phyloP scores from a whole-genome alignment of 257 asterid species.

The Verbascum thapsus region DNA sequence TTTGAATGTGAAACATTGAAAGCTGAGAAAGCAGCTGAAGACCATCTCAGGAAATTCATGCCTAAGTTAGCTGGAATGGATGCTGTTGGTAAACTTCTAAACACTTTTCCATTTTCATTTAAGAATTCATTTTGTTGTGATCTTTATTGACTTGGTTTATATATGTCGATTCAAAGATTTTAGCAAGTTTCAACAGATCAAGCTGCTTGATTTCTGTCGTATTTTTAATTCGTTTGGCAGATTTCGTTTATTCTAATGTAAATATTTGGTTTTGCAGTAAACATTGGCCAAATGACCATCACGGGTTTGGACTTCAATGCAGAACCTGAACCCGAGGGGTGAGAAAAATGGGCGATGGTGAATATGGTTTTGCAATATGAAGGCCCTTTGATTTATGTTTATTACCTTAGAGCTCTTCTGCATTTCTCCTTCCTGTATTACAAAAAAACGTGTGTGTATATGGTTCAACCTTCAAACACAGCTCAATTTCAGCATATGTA shows the following conservation, averaged over 20 bases:
- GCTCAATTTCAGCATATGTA: conserved; percentile 3
- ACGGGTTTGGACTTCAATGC: conserved; percentile 63
- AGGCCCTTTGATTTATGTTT: conserved; percentile 1
- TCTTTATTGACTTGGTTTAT: conserved; percentile 1
- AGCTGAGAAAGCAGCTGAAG: conserved; percentile 90
- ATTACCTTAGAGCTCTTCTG: not conserved
- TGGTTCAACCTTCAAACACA: conserved; percentile 16
- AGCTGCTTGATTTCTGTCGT: not conserved
- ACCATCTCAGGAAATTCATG: conserved; percentile 86
- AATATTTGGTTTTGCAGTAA: conserved; percentile 57
- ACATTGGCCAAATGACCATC: conserved; percentile 82
- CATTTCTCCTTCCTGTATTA: not conserved
- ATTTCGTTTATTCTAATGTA: conserved; percentile 16
- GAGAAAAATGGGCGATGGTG: conserved; percentile 26
- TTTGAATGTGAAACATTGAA: conserved; percentile 94
- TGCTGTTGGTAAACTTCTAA: conserved; percentile 68
- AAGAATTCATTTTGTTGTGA: conserved; percentile 17
- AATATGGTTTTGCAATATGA: not conserved
- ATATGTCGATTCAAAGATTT: not conserved
- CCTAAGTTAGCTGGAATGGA: conserved; percentile 90
- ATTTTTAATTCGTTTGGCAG: conserved; percentile 6
- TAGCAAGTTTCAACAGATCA: conserved; percentile 4
- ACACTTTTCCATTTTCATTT: not conserved
- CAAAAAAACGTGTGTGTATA: no score
- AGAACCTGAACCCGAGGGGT: conserved; percentile 44